Evolutionary conservation across 1,139 yeast genomes (phyloP), one percentile per base, ranked within the genome.

Genomic region (Pichia sp.): DNA sequence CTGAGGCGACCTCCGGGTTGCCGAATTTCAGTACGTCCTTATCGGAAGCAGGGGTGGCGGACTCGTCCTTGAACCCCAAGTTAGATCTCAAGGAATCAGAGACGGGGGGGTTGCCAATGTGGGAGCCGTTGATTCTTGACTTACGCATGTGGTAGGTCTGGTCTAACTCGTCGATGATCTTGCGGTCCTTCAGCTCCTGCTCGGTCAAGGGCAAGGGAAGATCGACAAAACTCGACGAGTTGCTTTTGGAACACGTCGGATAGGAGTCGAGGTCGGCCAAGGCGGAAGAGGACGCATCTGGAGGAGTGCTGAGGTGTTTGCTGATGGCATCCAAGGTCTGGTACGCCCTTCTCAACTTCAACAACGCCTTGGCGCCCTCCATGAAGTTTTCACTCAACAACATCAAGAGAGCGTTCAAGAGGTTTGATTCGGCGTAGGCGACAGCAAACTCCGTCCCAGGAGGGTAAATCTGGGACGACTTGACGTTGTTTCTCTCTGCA

Each of bases 391-490:
- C 90, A 56, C 86, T 80, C 57, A 85, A 69, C 51, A 70, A 57
- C 70, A 87, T 83, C 57, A 85, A 74, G 61, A 93, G 77, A 0
- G 98, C 98, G 65, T 89, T 87, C 68, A 93, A 73, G 51, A 93
- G 74, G 54, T 92, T 87, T 49, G 95, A 81, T 67, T 93, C 98
- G 0, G 97, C 96, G 64, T 85, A 81, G 0, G 95, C 90, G 42
- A 93, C 90, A 36, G 92, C 90, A 70, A 85, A 92, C 69, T 90
- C 97, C 1, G 97, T 87, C 0, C 98, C 98, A 0, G 97, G 95
- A 1, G 96, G 95, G 69, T 88, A 93, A 13, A 84, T 77, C 31
- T 80, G 77, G 34, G 93, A 84, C 1, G 95, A 82, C 45, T 75
- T 73, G 50, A 88, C 64, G 46, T 77, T 77, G 59, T 78, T 68